phyloP scores from a whole-genome alignment of 331 rosid species.

The Stylosanthes scabra region DNA sequence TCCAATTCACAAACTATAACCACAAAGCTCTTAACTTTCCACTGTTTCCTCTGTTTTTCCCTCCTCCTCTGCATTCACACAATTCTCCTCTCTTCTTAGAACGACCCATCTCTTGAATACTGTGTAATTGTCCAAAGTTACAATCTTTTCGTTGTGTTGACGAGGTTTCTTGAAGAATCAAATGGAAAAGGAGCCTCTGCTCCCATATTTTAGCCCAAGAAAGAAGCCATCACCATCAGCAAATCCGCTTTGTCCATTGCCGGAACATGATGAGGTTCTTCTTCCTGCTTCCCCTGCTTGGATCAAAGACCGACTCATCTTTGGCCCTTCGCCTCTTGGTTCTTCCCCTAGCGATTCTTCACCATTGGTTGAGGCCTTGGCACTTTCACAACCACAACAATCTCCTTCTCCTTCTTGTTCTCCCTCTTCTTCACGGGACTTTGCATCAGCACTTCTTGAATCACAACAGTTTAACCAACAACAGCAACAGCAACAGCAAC shows the following conservation, averaged over 20 bases:
- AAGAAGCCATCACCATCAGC: conserved; percentile 32
- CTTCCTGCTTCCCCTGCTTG: conserved; percentile 65
- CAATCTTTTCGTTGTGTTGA: background rate
- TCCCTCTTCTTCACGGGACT: conserved; percentile 55
- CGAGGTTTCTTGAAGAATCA: conserved; percentile 1
- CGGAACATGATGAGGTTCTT: conserved; percentile 67
- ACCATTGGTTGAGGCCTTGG: conserved; percentile 67
- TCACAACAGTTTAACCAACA: conserved; percentile 35
- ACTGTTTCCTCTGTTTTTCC: background rate
- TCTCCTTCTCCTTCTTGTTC: conserved; percentile 17
- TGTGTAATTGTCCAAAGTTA: background rate
- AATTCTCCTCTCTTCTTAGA: background rate
- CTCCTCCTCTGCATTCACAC: conserved; percentile 9
- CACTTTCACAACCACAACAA: conserved; percentile 59
- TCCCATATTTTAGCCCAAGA: conserved; percentile 67
- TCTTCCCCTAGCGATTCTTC: conserved; percentile 56
- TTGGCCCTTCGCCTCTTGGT: conserved; percentile 52
- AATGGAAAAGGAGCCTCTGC: conserved; percentile 92
- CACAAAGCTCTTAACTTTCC: too few species aligned
- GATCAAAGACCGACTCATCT: conserved; percentile 85
- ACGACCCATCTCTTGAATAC: conserved; percentile 22
- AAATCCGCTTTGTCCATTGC: conserved; percentile 50
- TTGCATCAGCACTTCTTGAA: conserved; percentile 33
- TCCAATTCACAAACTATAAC: background rate
- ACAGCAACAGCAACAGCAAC: conserved; percentile 31